phyloP scores from a whole-genome alignment of 768 basidiomycete genomes.

The Mycena venus region DNA sequence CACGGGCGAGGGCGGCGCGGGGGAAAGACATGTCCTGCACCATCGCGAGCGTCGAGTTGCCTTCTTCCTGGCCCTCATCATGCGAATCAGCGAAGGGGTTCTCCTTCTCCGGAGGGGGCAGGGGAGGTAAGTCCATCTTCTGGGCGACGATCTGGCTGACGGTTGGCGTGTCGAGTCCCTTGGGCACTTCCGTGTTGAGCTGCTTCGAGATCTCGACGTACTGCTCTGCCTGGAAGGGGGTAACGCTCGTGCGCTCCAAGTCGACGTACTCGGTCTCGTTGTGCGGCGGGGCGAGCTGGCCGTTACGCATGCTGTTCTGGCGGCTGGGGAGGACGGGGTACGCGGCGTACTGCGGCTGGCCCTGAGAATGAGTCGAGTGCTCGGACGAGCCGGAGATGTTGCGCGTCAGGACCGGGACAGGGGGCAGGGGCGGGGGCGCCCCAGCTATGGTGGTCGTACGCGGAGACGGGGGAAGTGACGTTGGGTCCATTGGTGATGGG shows the following conservation, averaged over 20 bases:
- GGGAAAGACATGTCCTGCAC: slow-evolving; percentile 52
- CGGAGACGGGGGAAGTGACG: slow-evolving; percentile 31
- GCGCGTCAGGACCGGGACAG: slow-evolving; percentile 24
- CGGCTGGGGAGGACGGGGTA: slow-evolving; percentile 12
- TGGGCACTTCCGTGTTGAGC: slow-evolving; percentile 59
- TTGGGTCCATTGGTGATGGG: slow-evolving; percentile 47
- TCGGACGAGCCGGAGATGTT: slow-evolving; percentile 24
- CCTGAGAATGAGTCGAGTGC: not conserved
- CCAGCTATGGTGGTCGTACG: slow-evolving; percentile 34
- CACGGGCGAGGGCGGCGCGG: slow-evolving; percentile 52
- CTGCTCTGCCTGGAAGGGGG: slow-evolving; percentile 82
- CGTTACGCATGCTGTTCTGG: slow-evolving; percentile 29
- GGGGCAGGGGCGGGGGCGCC: slow-evolving; percentile 14
- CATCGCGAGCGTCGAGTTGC: slow-evolving; percentile 4
- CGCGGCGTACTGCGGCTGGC: slow-evolving; percentile 10
- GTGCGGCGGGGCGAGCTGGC: slow-evolving; percentile 24
- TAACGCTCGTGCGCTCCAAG: slow-evolving; percentile 75
- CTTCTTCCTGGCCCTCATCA: not conserved
- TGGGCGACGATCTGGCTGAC: slow-evolving; percentile 40
- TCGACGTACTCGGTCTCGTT: slow-evolving; percentile 68
- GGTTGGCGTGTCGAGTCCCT: slow-evolving; percentile 48
- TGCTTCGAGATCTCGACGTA: slow-evolving; percentile 78
- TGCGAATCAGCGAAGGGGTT: slow-evolving; percentile 17
- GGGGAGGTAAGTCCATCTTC: slow-evolving; percentile 27
- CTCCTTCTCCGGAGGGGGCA: slow-evolving; percentile 25